Base-by-base conservation (phyloP, 805 yeast genomes). In the Danielozyma ontarioensis region DNA sequence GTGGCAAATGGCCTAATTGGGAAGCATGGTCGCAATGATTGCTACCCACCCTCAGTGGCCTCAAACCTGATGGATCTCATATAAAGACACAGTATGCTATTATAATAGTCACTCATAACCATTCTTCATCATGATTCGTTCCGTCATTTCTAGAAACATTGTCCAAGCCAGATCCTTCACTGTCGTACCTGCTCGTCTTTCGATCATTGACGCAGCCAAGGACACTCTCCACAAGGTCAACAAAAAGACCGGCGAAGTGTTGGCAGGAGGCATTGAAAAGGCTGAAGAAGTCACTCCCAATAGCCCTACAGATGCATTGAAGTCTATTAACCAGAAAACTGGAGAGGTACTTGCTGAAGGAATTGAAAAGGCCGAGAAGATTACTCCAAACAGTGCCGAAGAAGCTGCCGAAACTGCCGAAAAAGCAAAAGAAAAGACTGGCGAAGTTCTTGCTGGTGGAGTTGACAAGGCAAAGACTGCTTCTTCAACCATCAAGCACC, bases 261-360 rank as follows among this genome's bases (percentile, higher is more conserved):
- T 62, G 13, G 71, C 70, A n/a, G 55, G 52, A 14, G 65, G 68
- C 2, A 48, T 66, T 36, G 67, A 65, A 24, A 57, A 52, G 27
- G 64, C 68, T 14, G 68, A 52, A 30, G 28, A 42, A 13, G 42
- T 31, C 21, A 37, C 49, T 12, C 51, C 52, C 2, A 50, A 43
- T 3, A 39, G 37, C 18, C 43, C 46, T 3, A 34, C 36, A 28
- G 48, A 58, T 6, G 59, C 61, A 3, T 51, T 54, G 7, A 35
- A 47, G 3, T 47, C 35, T 26, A 53, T 46, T 13, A 62, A 60
- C 43, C 50, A 52, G 38, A 53, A 53, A 39, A 48, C 58, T 12
- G 64, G 63, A 3, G 46, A 54, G 33, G 56, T 52, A 1, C 46
- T 57, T 33, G 61, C 64, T 10, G 64, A 52, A 21, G 62, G 62